Evolutionary conservation across 768 basidiomycete genomes (phyloP), one percentile per base, ranked within the genome.

Genomic region (Asterophora lycoperdoides): DNA sequence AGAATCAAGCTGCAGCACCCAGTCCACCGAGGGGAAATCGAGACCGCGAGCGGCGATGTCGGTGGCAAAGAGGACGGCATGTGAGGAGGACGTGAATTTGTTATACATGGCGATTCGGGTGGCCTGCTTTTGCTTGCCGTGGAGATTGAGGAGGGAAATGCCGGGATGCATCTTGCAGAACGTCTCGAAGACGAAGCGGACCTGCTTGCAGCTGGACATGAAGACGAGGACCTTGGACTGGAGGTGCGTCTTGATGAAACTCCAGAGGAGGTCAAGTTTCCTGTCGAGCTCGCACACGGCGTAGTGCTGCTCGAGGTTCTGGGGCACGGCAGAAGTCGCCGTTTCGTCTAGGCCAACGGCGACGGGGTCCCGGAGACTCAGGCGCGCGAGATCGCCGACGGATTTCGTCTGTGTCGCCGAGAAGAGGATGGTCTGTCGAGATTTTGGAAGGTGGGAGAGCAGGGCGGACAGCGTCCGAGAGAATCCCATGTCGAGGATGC

Each of bases 151-250:
- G n/a, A 99, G 75, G 3, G 95, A 83, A 4, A 93, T 74, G 57
- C 95, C 95, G 0, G 95, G 95, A 54, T 95, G 95, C 75, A 99
- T 82, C 65, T 86, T 86, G 71, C 92, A 87, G 68, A 99, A 97
- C 13, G 88, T 90, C 70, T 96, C 94, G 61, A 88, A 97, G 6
- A 88, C 86, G 66, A 97, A 98, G 15, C 94, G 91, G 43, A 98
- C 93, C 69, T 99, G 96, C 66, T 97, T 98, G 65, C 93, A 89
- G 53, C 85, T 87, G 18, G 93, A 96, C 57, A 97, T 73, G 68
- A 99, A 98, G 2, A 98, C 93, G 32, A 99, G 83, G 5, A 80
- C 80, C 68, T 99, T 99, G 60, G 77, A 80, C 64, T 90, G 89
- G 8, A 98, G 76, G 60, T 98, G 96, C 5, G 84, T 86, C 68